Evolutionary conservation across 768 basidiomycete genomes (phyloP).

Genomic region (Pleurotus sapidus): DNA sequence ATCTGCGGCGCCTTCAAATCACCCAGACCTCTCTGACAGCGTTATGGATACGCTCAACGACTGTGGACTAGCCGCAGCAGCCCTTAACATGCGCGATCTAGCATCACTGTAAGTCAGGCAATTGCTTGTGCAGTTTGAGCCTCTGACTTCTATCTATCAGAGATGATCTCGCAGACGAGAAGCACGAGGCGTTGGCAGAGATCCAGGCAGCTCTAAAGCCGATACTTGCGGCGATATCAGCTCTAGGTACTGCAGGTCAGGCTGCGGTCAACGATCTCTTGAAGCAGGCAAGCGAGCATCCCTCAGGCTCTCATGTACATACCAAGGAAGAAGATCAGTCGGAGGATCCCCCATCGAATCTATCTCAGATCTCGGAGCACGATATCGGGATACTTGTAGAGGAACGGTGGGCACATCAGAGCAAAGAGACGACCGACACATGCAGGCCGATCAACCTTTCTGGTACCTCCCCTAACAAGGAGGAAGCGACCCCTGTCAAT

Average conservation of each 20-base stretch:
- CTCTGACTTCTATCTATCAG: not conserved
- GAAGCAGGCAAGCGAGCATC: no score
- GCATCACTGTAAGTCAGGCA: not conserved
- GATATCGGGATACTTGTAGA: slow-evolving; percentile 8
- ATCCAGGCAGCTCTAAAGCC: not conserved
- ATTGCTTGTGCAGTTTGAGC: no score
- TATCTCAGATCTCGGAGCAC: not conserved
- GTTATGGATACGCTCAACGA: not conserved
- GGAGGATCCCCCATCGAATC: not conserved
- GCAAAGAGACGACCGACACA: slow-evolving; percentile 12
- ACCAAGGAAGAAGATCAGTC: not conserved
- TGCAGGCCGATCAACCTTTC: not conserved
- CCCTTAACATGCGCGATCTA: not conserved
- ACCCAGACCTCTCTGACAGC: not conserved
- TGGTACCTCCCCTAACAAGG: not conserved
- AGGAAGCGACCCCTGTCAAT: not conserved
- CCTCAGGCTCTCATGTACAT: no score
- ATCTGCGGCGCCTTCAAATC: not conserved
- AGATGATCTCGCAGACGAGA: not conserved
- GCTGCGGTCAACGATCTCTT: not conserved
- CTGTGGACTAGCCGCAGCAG: not conserved
- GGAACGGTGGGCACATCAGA: slow-evolving; percentile 13
- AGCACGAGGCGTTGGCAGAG: not conserved
- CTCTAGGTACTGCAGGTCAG: not conserved
- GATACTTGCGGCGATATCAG: not conserved